Evolutionary conservation across 2,329 filamentous ascomycete genomes (phyloP), one percentile per base, ranked within the genome.

Genomic region (Fragosphaeria purpurea): DNA sequence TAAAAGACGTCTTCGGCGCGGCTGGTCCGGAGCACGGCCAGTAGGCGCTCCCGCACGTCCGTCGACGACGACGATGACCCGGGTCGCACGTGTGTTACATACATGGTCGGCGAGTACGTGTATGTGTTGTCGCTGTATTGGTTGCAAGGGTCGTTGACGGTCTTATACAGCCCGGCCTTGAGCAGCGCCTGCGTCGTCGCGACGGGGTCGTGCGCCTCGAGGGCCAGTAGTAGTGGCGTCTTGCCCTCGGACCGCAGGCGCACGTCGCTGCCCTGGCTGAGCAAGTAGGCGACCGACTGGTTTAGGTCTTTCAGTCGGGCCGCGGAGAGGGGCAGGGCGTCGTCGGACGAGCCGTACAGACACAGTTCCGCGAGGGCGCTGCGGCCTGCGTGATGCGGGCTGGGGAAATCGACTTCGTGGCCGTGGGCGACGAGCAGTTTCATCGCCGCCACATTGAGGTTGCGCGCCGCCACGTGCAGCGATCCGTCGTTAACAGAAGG

Each of bases 71-170:
- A 42, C 6, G 79, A 57, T n/a, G n/a, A n/a, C n/a, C n/a, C n/a
- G n/a, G n/a, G n/a, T n/a, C n/a, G n/a, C 1, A 78, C 61, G 42
- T 72, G 74, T 38, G 62, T 58, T 22, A 82, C 70, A 60, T 85
- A 85, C 67, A 80, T 82, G 4, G 81, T 79, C 0, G 82, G 76
- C 0, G 82, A 85, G 62, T 83, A 85, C 1, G 74, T 78, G 56
- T 73, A 72, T 5, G 67, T 70, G 31, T 73, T 73, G 41, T 75
- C 68, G 1, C 64, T 74, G 62, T 72, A 80, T 53, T 72, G 66
- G 56, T 82, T 80, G 58, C 73, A 78, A 0, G 75, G 67, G 53
- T 78, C 74, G 64, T 85, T 85, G 58, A 85, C 66, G 35, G 76
- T 67, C 59, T 80, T 80, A 80, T 81, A 85, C 65, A 84, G 73